Conservation (phyloP, 1,139 yeast species). For the Ogataea hybrid region DNA sequence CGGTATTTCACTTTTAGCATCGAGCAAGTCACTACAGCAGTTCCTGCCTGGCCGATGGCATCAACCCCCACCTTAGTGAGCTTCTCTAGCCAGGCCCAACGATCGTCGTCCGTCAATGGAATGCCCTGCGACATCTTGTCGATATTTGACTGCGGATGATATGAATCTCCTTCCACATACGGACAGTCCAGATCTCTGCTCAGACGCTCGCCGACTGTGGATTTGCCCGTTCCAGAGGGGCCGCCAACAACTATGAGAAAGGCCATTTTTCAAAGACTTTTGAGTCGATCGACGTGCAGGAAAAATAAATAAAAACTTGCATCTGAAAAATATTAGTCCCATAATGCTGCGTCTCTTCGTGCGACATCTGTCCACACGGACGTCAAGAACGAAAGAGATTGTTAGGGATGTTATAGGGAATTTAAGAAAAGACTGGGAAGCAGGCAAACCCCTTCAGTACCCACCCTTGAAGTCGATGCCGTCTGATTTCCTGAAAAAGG, state of each 20-base stretch:
- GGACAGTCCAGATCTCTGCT: slow-evolving; percentile 44
- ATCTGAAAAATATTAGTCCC: background rate
- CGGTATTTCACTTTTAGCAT: slow-evolving; percentile 76
- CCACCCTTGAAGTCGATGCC: background rate
- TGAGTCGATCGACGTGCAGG: slow-evolving; percentile 7
- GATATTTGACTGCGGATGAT: slow-evolving; percentile 68
- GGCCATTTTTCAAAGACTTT: background rate
- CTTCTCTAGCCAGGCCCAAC: slow-evolving; percentile 82
- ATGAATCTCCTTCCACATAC: slow-evolving; percentile 80
- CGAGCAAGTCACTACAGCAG: slow-evolving; percentile 75
- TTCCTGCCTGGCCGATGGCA: slow-evolving; percentile 23
- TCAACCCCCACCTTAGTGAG: slow-evolving; percentile 45
- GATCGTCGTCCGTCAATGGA: slow-evolving; percentile 83
- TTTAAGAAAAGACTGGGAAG: background rate
- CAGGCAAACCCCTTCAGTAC: background rate
- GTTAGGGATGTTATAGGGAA: background rate
- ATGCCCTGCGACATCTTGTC: slow-evolving; percentile 78
- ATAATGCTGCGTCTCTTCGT: background rate
- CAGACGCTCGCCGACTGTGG: slow-evolving; percentile 67
- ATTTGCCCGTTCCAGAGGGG: slow-evolving; percentile 93
- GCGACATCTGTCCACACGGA: background rate
- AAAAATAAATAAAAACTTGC: background rate
- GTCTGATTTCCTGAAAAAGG: background rate
- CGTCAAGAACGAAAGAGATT: background rate
- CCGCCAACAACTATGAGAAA: slow-evolving; percentile 53